Percentiles rank a stretch among this genome's conserved stretches.
phyloP scores from a whole-genome alignment of 2,329 filamentous ascomycete genomes.

The Celoporthe dispersa region DNA sequence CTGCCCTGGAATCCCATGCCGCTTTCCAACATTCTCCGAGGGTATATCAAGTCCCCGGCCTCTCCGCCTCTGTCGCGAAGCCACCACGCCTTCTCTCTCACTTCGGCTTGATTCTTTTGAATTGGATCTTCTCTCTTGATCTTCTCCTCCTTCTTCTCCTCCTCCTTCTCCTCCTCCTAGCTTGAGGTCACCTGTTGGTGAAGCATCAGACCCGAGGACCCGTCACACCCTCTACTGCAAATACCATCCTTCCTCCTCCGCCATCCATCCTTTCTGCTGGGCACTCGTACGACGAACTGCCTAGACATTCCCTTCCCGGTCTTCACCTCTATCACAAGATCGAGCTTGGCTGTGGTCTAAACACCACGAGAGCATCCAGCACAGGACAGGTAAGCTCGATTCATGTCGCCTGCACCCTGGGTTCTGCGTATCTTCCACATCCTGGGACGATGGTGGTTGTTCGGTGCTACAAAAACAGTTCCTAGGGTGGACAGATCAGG shows the following conservation, averaged over 20 bases:
- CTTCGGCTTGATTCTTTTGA: slow-evolving; percentile 9
- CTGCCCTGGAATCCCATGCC: not conserved
- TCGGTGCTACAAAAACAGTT: not conserved
- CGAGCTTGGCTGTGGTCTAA: not conserved
- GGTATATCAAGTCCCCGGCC: slow-evolving; percentile 13
- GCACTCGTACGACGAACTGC: not conserved
- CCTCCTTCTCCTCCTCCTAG: not conserved
- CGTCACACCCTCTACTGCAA: slow-evolving; percentile 8
- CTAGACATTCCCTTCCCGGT: not conserved
- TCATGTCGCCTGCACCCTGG: not conserved
- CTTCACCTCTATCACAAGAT: not conserved
- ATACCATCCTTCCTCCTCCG: too few species aligned
- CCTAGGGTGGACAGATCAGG: not conserved
- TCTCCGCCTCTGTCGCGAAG: slow-evolving; percentile 3
- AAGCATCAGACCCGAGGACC: slow-evolving; percentile 1
- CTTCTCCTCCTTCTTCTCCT: not conserved
- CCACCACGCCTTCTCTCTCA: not conserved
- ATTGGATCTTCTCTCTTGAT: not conserved
- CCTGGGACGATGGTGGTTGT: too few species aligned
- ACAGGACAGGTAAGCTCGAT: slow-evolving; percentile 6
- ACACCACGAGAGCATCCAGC: not conserved
- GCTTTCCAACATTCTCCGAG: slow-evolving; percentile 7
- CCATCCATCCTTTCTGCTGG: not conserved
- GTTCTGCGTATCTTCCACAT: not conserved
- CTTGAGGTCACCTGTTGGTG: not conserved